A percentile compares a stretch with the other conserved stretches of the same genome.
phyloP scores from a whole-genome alignment of 352 stramenopile genomes.

The Phytophthora melonis region DNA sequence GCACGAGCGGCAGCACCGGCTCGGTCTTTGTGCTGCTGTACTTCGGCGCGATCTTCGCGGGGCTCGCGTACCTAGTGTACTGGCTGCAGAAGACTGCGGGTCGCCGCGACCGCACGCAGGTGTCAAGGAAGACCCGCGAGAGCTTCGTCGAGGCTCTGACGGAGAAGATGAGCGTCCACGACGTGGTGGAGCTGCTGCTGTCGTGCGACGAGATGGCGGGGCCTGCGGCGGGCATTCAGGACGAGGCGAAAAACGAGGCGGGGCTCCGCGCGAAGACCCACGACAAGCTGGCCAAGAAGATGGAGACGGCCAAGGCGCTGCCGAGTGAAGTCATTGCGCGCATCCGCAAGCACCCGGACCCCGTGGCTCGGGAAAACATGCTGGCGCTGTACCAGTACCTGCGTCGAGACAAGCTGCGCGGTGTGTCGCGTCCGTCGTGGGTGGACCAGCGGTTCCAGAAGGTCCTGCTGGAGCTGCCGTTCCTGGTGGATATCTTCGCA shows the following conservation, averaged over 20 bases:
- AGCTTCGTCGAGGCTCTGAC: constrained; percentile 61
- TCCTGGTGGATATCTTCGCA: constrained; percentile 82
- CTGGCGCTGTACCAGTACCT: constrained; percentile 85
- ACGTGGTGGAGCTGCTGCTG: constrained; percentile 81
- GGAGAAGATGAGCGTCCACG: constrained; percentile 84
- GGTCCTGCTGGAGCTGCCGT: constrained; percentile 79
- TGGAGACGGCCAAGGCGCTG: constrained; percentile 74
- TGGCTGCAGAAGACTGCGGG: constrained; percentile 63
- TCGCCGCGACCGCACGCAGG: constrained; percentile 66
- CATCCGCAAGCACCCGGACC: constrained; percentile 84
- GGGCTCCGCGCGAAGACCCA: constrained; percentile 70
- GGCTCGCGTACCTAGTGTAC: constrained; percentile 70
- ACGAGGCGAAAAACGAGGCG: constrained; percentile 52
- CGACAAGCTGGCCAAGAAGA: constrained; percentile 87
- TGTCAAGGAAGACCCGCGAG: constrained; percentile 57
- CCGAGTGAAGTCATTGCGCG: constrained; percentile 64
- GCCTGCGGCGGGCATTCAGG: constrained; percentile 41
- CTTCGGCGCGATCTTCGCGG: constrained; percentile 71
- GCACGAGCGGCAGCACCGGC: constrained; percentile 46
- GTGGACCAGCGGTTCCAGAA: constrained; percentile 74
- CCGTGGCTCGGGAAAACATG: constrained; percentile 82
- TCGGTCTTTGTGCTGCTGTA: constrained; percentile 79
- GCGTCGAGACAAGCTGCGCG: constrained; percentile 70
- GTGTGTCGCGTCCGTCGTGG: constrained; percentile 75
- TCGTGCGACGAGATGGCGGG: constrained; percentile 83